Evolutionary conservation across 129 eudicot species (phyloP).

Genomic region (Centaurea solstitialis): DNA sequence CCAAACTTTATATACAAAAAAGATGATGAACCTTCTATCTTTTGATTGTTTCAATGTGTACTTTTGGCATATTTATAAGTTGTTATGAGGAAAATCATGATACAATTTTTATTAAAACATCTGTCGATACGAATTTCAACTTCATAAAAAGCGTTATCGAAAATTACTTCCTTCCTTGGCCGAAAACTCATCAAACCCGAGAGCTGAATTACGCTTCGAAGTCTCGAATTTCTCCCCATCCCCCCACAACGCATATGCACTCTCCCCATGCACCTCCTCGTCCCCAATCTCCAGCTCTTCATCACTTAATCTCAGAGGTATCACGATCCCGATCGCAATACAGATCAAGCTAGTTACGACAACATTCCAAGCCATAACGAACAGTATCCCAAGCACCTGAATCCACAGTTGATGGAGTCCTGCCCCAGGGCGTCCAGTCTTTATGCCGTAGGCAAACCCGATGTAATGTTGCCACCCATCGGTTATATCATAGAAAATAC

Average conservation of each 20-base stretch:
- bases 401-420: slow-evolving; percentile 55
- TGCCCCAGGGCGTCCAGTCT: slow-evolving; percentile 27
- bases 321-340: slow-evolving; percentile 33
- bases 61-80: neutral
- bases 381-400: slow-evolving; percentile 49
- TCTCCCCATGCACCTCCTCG: slow-evolving; percentile 54
- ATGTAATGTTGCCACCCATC: slow-evolving; percentile 49
- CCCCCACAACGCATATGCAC: slow-evolving; percentile 50
- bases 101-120: neutral
- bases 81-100: neutral
- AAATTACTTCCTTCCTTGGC: slow-evolving; percentile 18
- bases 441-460: slow-evolving; percentile 49
- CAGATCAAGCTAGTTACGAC: slow-evolving; percentile 52
- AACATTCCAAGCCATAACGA: slow-evolving; percentile 49
- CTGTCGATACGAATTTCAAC: neutral
- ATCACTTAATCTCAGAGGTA: slow-evolving; percentile 50
- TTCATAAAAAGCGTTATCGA: neutral
- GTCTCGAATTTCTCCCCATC: slow-evolving; percentile 46
- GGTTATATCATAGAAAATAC: slow-evolving; percentile 41
- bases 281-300: slow-evolving; percentile 54
- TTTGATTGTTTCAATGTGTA: neutral
- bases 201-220: slow-evolving; percentile 41
- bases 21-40: no score
- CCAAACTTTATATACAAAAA: no score
- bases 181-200: slow-evolving; percentile 40